phyloP scores from a whole-genome alignment of 2,329 filamentous ascomycete species.

The Aureobasidium sp. region DNA sequence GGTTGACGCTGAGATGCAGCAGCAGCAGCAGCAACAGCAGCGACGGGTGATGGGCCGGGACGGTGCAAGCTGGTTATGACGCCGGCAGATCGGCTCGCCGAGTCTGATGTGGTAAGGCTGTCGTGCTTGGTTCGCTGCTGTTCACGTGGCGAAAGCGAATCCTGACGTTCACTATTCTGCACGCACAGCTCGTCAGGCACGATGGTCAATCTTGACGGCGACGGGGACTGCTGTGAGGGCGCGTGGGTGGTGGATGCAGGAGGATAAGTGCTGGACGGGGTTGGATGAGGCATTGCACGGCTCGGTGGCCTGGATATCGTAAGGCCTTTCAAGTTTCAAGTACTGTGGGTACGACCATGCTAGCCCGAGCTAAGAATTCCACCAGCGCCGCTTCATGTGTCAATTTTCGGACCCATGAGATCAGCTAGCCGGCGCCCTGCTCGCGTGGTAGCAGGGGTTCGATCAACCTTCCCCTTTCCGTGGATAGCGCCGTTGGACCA shows the following conservation, averaged over 20 bases:
- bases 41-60: conserved; percentile 1
- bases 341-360: conserved; percentile 17
- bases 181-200: background rate
- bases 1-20: background rate
- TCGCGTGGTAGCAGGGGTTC: conserved; percentile 14
- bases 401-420: conserved; percentile 14
- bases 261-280: conserved; percentile 8
- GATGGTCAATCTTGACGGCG: background rate
- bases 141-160: background rate
- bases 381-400: conserved; percentile 12
- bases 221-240: conserved; percentile 1
- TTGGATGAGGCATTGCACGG: conserved; percentile 17
- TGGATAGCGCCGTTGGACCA: conserved; percentile 14
- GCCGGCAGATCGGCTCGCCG: conserved; percentile 12
- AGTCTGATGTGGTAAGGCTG: conserved; percentile 9
- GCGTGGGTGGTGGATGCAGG: conserved; percentile 3
- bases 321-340: conserved; percentile 17
- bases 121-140: conserved; percentile 9
- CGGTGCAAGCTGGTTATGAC: background rate
- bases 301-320: conserved; percentile 12
- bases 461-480: conserved; percentile 3
- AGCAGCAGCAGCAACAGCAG: background rate
- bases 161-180: background rate
- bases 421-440: conserved; percentile 13
- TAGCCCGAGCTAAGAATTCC: conserved; percentile 15